phyloP scores from a whole-genome alignment of 345 rosid genomes.

The Populus simonii region DNA sequence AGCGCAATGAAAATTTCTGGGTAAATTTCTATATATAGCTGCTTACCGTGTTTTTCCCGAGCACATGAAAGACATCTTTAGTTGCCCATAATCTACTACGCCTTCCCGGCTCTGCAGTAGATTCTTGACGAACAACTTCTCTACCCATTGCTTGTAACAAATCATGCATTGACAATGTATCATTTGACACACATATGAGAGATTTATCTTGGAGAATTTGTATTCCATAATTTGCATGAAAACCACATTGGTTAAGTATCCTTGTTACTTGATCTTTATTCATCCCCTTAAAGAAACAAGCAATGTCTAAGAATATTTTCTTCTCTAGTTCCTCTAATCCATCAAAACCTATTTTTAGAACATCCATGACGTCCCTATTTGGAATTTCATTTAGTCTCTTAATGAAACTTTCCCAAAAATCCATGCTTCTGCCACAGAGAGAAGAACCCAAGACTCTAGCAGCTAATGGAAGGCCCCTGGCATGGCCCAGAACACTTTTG shows the following conservation, averaged over 20 bases:
- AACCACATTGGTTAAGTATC: constrained; percentile 6
- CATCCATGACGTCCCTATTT: constrained; percentile 5
- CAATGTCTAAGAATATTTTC: background rate
- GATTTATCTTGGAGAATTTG: constrained; percentile 4
- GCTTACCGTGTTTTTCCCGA: background rate
- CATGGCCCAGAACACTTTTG: constrained; percentile 1
- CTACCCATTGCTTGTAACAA: constrained; percentile 18
- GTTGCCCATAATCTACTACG: constrained; percentile 13
- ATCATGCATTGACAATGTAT: constrained; percentile 9
- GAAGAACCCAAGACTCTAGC: constrained; percentile 14
- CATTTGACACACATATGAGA: background rate
- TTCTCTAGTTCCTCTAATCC: constrained; percentile 10
- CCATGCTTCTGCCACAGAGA: background rate
- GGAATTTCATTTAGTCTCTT: constrained; percentile 1
- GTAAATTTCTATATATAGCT: too few relatives aligned
- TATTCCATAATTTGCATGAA: constrained; percentile 13
- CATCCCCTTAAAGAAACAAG: constrained; percentile 9
- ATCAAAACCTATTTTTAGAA: constrained; percentile 12
- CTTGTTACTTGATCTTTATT: background rate
- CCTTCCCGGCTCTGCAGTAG: constrained; percentile 10
- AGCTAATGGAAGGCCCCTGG: constrained; percentile 20
- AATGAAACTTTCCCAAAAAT: constrained; percentile 12
- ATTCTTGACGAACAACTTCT: constrained; percentile 11
- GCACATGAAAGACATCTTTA: constrained; percentile 4
- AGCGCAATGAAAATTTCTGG: too few relatives aligned